Base-by-base conservation (phyloP, 495 filamentous ascomycete species). In the Recurvomyces mirabilis region DNA sequence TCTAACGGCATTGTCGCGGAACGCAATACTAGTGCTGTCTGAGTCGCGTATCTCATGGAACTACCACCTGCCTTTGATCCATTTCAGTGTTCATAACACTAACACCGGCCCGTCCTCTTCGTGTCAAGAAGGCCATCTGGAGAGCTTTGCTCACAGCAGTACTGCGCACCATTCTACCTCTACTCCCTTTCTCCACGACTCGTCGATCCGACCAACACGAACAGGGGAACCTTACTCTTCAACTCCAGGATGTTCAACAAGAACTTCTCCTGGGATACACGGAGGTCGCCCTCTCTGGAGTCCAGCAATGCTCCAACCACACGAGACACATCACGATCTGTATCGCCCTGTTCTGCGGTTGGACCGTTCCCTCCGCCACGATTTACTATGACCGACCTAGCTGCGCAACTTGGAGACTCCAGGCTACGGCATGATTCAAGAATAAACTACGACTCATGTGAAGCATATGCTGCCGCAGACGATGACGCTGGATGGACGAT, bases 361-460 rank as follows among this genome's bases (percentile, higher is more conserved):
- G 15, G n/a, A 5, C 42, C 49, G 9, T 41, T 31, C 25, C 43
- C 43, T n/a, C 20, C 49, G 9, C 41, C 35, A 15, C 1, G 30
- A 13, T 38, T 47, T 11, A 41, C 43, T 4, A 38, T 52, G 10
- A 47, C 49, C 13, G 49, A 52, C 26, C 49, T 52, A 22, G 49
- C 49, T 2, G 42, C 36, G 4, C 43, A 42, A 26, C 28, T 52
- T 18, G 35, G 36, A 4, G 32, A 35, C 12, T 31, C 38, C n/a
- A 20, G 49, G n/a, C 2, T 52, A 21, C 36, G 28, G 14, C 17
- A 19, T 4, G 33, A 43, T 1, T 34, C 49, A 5, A 34, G n/a
- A 7, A 52, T 52, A 2, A 24, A 22, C 43, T 47, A 52, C 43
- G 49, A 52, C 21, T 23, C 37, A 6, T 52, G 49, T 40, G 43